Percentiles rank a stretch among this genome's conserved stretches.
Conservation (phyloP, 352 stramenopile genomes). For the Globisporangium camurandrum region DNA sequence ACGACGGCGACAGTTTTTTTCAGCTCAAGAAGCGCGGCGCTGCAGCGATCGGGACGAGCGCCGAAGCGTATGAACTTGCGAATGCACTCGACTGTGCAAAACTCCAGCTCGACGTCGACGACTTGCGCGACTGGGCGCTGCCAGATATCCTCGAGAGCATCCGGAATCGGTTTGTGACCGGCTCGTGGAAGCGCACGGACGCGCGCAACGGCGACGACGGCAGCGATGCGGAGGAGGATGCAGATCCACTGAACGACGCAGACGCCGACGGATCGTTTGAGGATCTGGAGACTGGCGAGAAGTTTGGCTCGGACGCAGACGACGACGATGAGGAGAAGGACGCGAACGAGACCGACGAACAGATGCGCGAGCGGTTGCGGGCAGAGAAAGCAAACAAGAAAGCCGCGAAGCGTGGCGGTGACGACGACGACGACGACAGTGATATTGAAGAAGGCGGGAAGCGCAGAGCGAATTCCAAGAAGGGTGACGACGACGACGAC, state of each 20-base stretch:
- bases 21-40: conserved; percentile 55
- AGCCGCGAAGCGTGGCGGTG: conserved; percentile 37
- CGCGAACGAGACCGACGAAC: conserved; percentile 64
- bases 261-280: conserved; percentile 95
- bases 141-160: conserved; percentile 70
- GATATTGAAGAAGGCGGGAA: conserved; percentile 23
- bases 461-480: conserved; percentile 10
- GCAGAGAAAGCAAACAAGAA: conserved; percentile 91
- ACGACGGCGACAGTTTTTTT: conserved; percentile 71
- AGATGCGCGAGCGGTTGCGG: conserved; percentile 81
- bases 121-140: conserved; percentile 74
- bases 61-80: conserved; percentile 50
- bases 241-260: conserved; percentile 74
- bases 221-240: conserved; percentile 26
- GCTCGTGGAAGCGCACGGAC: conserved; percentile 87
- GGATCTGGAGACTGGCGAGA: conserved; percentile 94
- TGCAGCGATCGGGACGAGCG: conserved; percentile 15
- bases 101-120: conserved; percentile 58
- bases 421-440: conserved; percentile 44
- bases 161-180: conserved; percentile 94
- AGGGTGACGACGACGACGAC: conserved; percentile 69
- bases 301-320: conserved; percentile 27
- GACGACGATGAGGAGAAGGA: conserved; percentile 16
- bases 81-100: conserved; percentile 78
- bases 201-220: conserved; percentile 30